Evolutionary conservation across 768 basidiomycete species (phyloP).

Genomic region (Russula virescens): DNA sequence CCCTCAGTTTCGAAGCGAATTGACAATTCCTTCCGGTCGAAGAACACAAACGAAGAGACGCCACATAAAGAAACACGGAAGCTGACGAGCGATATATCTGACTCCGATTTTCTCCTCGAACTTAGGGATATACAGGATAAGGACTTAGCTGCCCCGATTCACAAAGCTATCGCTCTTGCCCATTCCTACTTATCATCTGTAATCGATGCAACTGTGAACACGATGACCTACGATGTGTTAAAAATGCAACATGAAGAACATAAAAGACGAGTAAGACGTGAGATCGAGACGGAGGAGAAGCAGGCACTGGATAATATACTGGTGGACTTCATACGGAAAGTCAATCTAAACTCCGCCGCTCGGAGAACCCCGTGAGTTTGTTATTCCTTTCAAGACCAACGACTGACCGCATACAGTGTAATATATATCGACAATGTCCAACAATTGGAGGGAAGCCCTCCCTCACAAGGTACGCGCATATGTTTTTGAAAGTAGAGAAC

Average conservation of each 20-base stretch:
- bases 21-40: not conserved
- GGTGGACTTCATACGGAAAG: not conserved
- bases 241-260: conserved; percentile 8
- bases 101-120: conserved; percentile 11
- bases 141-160: not conserved
- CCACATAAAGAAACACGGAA: conserved; percentile 6
- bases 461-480: not conserved
- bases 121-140: not conserved
- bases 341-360: not conserved
- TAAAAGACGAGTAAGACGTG: not conserved
- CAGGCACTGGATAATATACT: not conserved
- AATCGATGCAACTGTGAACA: not conserved
- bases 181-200: not conserved
- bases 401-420: not conserved
- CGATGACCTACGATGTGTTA: not conserved
- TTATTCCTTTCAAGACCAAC: not conserved
- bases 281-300: not conserved
- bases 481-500: no score
- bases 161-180: not conserved
- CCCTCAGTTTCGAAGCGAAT: not conserved
- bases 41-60: not conserved
- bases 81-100: not conserved
- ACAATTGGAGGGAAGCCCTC: not conserved
- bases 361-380: not conserved
- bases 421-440: not conserved